Conservation (phyloP, 2,329 filamentous ascomycete species). For the Cyphellophora attinorum region DNA sequence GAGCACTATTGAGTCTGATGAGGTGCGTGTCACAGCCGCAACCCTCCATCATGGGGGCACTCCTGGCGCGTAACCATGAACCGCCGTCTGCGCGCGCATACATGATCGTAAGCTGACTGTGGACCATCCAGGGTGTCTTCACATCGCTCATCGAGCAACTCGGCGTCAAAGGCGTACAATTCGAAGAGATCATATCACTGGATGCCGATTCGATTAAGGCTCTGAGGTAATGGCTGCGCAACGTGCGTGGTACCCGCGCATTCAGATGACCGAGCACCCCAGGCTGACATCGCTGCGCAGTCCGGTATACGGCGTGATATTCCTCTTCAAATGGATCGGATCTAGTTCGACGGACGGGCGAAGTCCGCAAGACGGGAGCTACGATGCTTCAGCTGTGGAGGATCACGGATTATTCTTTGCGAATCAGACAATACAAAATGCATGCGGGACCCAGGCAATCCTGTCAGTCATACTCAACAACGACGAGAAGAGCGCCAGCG, state of each 20-base stretch:
- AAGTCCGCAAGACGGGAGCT: constrained; percentile 69
- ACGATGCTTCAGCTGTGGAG: constrained; percentile 65
- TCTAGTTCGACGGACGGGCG: constrained; percentile 55
- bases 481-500: constrained; percentile 35
- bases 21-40: constrained; percentile 63
- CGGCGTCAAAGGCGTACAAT: constrained; percentile 87
- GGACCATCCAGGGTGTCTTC: constrained; percentile 66
- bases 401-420: constrained; percentile 65
- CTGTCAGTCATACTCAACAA: constrained; percentile 88
- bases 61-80: constrained; percentile 1
- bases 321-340: constrained; percentile 79
- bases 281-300: constrained; percentile 27
- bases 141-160: constrained; percentile 90
- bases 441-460: constrained; percentile 91
- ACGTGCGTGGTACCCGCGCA: constrained; percentile 6
- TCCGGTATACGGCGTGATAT: constrained; percentile 90
- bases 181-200: constrained; percentile 88
- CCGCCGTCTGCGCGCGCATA: constrained; percentile 13
- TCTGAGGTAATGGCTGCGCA: constrained; percentile 25
- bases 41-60: constrained; percentile 4
- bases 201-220: constrained; percentile 54
- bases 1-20: constrained; percentile 97
- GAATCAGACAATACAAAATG: constrained; percentile 95
- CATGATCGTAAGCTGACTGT: constrained; percentile 6
- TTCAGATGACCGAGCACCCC: constrained; percentile 2